Conservation (phyloP, 1,284 basidiomycete genomes). For the Rhodotorula sp. region DNA sequence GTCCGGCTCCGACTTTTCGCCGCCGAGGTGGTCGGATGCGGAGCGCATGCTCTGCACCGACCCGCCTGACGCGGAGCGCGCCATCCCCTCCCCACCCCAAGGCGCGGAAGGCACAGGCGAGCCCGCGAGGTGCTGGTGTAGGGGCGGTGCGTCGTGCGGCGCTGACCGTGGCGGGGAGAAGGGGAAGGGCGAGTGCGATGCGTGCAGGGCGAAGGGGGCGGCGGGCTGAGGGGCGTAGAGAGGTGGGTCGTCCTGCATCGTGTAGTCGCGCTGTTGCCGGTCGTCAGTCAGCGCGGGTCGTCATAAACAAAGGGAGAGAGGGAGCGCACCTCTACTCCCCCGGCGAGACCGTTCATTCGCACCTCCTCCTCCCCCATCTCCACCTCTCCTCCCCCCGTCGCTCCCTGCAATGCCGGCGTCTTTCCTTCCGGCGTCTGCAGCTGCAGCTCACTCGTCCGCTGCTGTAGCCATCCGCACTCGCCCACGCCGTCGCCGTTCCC, state of each 20-base stretch:
- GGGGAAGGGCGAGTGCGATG: not conserved
- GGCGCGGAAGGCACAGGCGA: slow-evolving; percentile 5
- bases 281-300: not conserved
- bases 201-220: not conserved
- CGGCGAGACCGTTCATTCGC: not conserved
- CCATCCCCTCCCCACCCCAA: slow-evolving; percentile 1
- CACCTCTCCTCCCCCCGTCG: not conserved
- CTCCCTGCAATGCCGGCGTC: not conserved
- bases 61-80: slow-evolving; percentile 10
- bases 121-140: slow-evolving; percentile 33
- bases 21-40: not conserved
- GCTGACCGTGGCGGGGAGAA: not conserved
- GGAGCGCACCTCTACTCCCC: not conserved
- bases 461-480: slow-evolving; percentile 19
- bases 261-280: not conserved
- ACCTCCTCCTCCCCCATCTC: not conserved
- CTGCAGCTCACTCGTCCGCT: slow-evolving; percentile 16
- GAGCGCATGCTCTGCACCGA: slow-evolving; percentile 15
- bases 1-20: not conserved
- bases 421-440: slow-evolving; percentile 12
- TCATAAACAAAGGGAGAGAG: not conserved
- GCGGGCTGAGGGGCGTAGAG: slow-evolving; percentile 9
- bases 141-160: slow-evolving; percentile 35
- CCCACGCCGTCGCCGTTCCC: no score
- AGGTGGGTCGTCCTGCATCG: not conserved